A percentile compares a stretch with the other conserved stretches of the same genome.
These are phyloP conservation scores for Primulina huaijiensis DNA, from an alignment of 257 asterid species.

Conservation along the genomic window DNA sequence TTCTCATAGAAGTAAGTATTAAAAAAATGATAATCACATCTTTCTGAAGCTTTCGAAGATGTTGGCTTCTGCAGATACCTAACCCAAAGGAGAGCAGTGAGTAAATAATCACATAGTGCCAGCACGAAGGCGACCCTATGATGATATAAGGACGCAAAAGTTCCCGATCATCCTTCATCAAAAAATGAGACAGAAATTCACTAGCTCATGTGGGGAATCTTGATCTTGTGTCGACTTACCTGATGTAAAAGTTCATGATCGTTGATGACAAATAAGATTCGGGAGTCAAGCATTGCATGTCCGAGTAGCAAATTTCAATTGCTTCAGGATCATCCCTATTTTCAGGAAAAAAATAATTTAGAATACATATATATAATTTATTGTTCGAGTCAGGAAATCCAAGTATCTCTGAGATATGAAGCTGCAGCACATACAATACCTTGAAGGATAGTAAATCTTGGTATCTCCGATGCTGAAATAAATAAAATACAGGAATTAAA, in stretches of 20 bases:
- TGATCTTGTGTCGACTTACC: slow-evolving; percentile 44
- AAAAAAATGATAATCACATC: slow-evolving; percentile 56
- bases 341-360: slow-evolving; percentile 31
- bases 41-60: slow-evolving; percentile 33
- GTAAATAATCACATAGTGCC: slow-evolving; percentile 17
- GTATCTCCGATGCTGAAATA: slow-evolving; percentile 45
- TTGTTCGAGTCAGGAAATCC: slow-evolving; percentile 1
- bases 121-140: not conserved
- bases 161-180: not conserved
- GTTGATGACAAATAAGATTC: slow-evolving; percentile 72
- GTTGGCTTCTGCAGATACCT: slow-evolving; percentile 73
- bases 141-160: slow-evolving; percentile 3
- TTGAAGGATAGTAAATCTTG: slow-evolving; percentile 76
- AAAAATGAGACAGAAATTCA: not conserved
- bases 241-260: slow-evolving; percentile 85
- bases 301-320: slow-evolving; percentile 59
- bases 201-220: not conserved
- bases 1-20: slow-evolving; percentile 86
- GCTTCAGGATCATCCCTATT: slow-evolving; percentile 78
- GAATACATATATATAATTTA: slow-evolving; percentile 8
- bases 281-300: slow-evolving; percentile 80
- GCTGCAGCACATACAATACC: slow-evolving; percentile 40
- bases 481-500: slow-evolving; percentile 29
- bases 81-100: slow-evolving; percentile 29
- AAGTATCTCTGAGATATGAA: slow-evolving; percentile 9